Evolutionary conservation across 2,329 filamentous ascomycete genomes (phyloP).

Genomic region (Apiospora aurea): DNA sequence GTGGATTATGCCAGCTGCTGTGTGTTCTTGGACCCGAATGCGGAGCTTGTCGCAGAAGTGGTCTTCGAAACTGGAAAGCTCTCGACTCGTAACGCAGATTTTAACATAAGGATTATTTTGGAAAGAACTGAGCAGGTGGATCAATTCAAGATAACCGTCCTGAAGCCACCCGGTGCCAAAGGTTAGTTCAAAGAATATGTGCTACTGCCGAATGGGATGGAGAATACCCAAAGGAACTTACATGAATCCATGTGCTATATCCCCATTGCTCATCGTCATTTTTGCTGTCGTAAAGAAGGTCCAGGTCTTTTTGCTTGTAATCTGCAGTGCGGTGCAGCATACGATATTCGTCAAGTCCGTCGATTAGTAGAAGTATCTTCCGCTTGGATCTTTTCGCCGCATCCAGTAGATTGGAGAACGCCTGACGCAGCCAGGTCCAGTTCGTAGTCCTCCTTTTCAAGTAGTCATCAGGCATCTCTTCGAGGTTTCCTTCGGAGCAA

Average conservation of each 20-base stretch:
- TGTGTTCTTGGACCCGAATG: constrained; percentile 23
- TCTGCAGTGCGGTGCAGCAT: neutral
- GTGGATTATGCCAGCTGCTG: constrained; percentile 19
- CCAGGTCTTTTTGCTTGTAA: neutral
- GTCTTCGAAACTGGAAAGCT: no score
- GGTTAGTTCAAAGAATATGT: no score
- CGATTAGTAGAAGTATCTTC: neutral
- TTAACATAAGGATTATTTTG: neutral
- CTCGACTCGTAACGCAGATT: no score
- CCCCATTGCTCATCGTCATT: neutral
- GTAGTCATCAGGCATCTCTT: neutral
- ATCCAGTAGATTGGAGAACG: neutral
- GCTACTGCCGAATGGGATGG: no score
- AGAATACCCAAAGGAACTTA: neutral
- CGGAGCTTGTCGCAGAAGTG: no score
- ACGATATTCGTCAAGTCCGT: neutral
- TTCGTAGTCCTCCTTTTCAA: neutral
- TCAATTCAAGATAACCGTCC: neutral
- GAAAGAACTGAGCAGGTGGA: neutral
- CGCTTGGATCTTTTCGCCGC: neutral
- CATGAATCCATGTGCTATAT: neutral
- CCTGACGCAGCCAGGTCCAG: neutral
- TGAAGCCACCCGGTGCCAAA: neutral
- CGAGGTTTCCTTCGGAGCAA: neutral
- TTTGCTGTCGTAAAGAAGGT: neutral